phyloP scores from a whole-genome alignment of 2,329 filamentous ascomycete genomes.

The Arthrobotrys conoides region DNA sequence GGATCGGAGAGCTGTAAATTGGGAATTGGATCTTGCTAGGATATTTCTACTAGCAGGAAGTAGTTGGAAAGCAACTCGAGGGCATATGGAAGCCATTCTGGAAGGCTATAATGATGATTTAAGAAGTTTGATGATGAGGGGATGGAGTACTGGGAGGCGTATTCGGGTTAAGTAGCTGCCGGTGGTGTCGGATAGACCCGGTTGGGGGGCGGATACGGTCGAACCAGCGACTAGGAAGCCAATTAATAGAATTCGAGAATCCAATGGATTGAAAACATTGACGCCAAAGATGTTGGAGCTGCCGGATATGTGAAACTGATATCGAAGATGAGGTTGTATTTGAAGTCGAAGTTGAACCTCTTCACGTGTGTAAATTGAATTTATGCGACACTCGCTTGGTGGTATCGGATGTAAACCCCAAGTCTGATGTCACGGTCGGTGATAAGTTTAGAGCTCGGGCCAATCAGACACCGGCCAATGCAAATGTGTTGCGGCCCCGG shows the following conservation, averaged over 20 bases:
- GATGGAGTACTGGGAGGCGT: no score
- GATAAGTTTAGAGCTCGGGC: slow-evolving; percentile 24
- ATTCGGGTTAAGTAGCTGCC: neutral
- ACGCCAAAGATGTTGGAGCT: neutral
- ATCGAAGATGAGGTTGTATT: neutral
- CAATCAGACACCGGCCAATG: slow-evolving; percentile 36
- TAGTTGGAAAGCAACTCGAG: slow-evolving; percentile 30
- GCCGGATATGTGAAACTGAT: neutral
- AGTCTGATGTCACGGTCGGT: slow-evolving; percentile 49
- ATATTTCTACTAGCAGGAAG: slow-evolving; percentile 32
- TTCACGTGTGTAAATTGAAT: slow-evolving; percentile 8
- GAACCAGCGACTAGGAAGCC: slow-evolving; percentile 21
- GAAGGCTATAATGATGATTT: neutral
- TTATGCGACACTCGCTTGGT: slow-evolving; percentile 4
- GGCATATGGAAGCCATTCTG: slow-evolving; percentile 40
- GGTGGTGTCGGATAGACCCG: slow-evolving; percentile 4
- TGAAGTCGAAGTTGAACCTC: slow-evolving; percentile 10
- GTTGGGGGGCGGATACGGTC: slow-evolving; percentile 4
- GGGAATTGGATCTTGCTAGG: slow-evolving; percentile 18
- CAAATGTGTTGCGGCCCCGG: slow-evolving; percentile 19
- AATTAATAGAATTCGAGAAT: neutral
- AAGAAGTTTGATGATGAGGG: neutral
- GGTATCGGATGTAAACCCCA: slow-evolving; percentile 45
- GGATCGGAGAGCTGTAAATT: slow-evolving; percentile 26
- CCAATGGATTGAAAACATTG: neutral